Base-by-base conservation (phyloP, 2,329 filamentous ascomycete species). In the Niveomyces coronatus region DNA sequence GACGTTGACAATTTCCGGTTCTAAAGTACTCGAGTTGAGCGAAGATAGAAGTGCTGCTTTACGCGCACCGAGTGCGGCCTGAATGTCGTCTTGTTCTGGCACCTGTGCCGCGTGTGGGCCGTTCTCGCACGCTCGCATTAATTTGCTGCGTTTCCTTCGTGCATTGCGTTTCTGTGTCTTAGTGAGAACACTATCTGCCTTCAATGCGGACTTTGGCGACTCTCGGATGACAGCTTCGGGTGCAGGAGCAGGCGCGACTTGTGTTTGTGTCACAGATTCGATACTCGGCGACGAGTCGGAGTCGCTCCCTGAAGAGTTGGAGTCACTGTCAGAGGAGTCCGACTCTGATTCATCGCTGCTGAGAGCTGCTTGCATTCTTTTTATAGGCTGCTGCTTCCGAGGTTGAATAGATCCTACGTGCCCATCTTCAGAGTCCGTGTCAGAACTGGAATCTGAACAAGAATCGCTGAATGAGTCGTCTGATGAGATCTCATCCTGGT, bases 141-240 rank as follows among this genome's bases (percentile, higher is more conserved):
- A 45, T 39, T 63, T 62, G 3, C 56, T 55, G 3, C 56, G 53
- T 23, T 64, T 64, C 30, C 71, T 62, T 19, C 72, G 61, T 8
- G 62, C 63, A 44, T 76, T 76, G 5, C 72, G 63, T 43, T 62
- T 70, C 45, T 67, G 65, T 0, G 72, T 76, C 23, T 48, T 57
- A 0, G 55, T 52, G 35, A 67, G 51, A 2, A 66, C 65, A 13
- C 51, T 43, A 2, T 55, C 56, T 5, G 63, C 60, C 4, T 53
- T 44, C 2, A 56, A 53, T 9, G 45, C 39, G 6, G 30, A 44
- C n/a, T 47, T 20, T 9, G n/a, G n/a, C n/a, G n/a, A n/a, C n/a
- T n/a, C n/a, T n/a, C n/a, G n/a, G n/a, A n/a, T n/a, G n/a, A n/a
- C n/a, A n/a, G n/a, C n/a, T n/a, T n/a, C n/a, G n/a, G n/a, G n/a